Base-by-base conservation (phyloP, 1,284 basidiomycete species). In the Rhodotorula sp. region DNA sequence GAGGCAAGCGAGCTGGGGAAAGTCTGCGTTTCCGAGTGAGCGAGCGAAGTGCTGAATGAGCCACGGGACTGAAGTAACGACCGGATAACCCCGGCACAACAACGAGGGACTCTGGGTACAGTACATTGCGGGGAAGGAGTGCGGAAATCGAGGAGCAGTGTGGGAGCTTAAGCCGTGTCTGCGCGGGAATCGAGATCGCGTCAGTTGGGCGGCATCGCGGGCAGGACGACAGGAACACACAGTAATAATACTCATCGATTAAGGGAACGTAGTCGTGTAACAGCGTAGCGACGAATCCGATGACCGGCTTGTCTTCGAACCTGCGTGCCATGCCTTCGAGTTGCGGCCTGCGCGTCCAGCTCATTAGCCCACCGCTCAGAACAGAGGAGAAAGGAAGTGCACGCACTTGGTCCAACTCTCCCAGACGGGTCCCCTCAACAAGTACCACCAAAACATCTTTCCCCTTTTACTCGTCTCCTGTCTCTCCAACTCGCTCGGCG, bases 211-310 rank as follows among this genome's bases (percentile, higher is more conserved):
- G 50, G 13, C 24, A 11, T 26, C 22, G 6, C 4, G 24, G 22
- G 52, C 7, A 46, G 53, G 9, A 37, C 47, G 31, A 24, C 2
- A 11, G 11, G 8, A 24, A 61, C 71, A 44, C 26, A 76, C 74
- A 81, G 67, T 78, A 81, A 73, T 81, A 79, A 67, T 81, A 82
- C 57, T 81, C 79, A 76, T 82, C 81, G 64, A 82, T 78, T n/a
- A 82, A 73, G 1, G 81, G 80, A 22, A 79, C 75, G 71, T 82
- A 82, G 64, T 81, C 81, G 31, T 76, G 64, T n/a, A 79, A 66
- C 31, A 81, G 69, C 20, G 78, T 80, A 30, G 78, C 77, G 7
- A 81, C 65, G 40, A 82, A 70, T 46, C 79, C 79, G 28, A 82
- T 59, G 48, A 82, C 55, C 7, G 80, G 78, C 62, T 78, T 77